Base-by-base conservation (phyloP, 2,329 filamentous ascomycete genomes). In the Dothideomycetidae sp. region DNA sequence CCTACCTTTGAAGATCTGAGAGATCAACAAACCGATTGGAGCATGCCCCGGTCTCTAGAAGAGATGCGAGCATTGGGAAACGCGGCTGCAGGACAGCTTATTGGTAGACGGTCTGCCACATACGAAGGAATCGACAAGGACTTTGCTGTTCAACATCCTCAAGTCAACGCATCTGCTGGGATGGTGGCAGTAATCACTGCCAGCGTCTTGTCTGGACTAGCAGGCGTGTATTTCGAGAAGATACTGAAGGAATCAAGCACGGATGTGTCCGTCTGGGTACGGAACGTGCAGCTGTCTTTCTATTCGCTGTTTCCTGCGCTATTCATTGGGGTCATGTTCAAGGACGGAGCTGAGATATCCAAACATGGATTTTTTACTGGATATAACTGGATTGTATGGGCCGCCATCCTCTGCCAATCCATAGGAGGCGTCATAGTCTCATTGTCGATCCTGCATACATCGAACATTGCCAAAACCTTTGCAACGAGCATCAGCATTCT, bases 401-500 rank as follows among this genome's bases (percentile, higher is more conserved):
- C 75, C 4, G 81, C 85, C 3, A 81, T 96, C 48, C 54, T 75
- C 4, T 70, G 90, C 42, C 90, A 98, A 56, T 81, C 86, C 1
- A 61, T 78, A 23, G 86, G 86, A 19, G 90, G 88, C 15, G 71
- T 96, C 17, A 63, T 93, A n/a, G 78, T 83, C 7, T 81, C 80
- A 2, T 68, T 90, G 42, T 82, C 79, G 54, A 79, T 90, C 56
- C 81, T 79, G 44, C 82, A 84, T 53, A 76, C 81, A 4, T 81
- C 90, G 61, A 92, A 90, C 52, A 92, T 93, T 53, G 78, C 83
- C 42, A 93, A 92, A 66, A 93, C 90, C 54, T 86, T 93, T 59
- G 85, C 88, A 3, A 88, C 85, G 4, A 90, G 82, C 50, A 82
- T 93, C 44, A 93, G 84, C 52, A 92, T 96, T 44, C 66, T 94